Base-by-base conservation (phyloP, 2,329 filamentous ascomycete genomes). In the Lachnellula arida region DNA sequence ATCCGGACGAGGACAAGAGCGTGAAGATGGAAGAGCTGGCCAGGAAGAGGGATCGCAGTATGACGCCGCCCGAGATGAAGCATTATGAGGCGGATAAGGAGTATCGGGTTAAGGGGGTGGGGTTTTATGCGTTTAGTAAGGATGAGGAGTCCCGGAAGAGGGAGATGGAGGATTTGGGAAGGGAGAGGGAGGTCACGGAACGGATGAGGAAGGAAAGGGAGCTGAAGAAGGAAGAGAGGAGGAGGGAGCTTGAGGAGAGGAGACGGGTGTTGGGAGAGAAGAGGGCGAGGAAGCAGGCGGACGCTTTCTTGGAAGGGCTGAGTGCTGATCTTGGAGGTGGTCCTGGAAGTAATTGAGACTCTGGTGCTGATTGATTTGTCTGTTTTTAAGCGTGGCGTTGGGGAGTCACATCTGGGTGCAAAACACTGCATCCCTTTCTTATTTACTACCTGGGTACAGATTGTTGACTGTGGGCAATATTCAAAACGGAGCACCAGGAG, bases 21-120 rank as follows among this genome's bases (percentile, higher is more conserved):
- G 80, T 81, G 54, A 80, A 85, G 65, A 97, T 97, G 90, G 86
- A 86, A 53, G 81, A 85, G 54, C 75, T 96, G 32, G 91, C 91
- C 2, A 77, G 80, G 59, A 89, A 88, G 73, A 81, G 91, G 47
- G 91, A 97, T 74, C 81, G 86, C 55, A 87, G 85, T 64, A 78
- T 86, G 51, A 96, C 92, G 49, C 91, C 92, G 52, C 92, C 91
- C 5, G 83, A 86, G 7, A 82, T 87, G 64, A 78, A 80, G 66
- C 93, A 97, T 73, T 99, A 97, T 73, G 88, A 97, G 70, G 90
- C 90, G 1, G 81, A 82, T 58, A 81, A 80, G 58, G 94, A 99
- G 78, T 85, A 96, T 49, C 79, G 94, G 58, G 90, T 84, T 46
- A 93, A 94, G 66, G 94, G 94, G 4, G 89, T 89, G 0, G 94